phyloP scores from a whole-genome alignment of 2,329 filamentous ascomycete species.

The Calonectria pteridis region DNA sequence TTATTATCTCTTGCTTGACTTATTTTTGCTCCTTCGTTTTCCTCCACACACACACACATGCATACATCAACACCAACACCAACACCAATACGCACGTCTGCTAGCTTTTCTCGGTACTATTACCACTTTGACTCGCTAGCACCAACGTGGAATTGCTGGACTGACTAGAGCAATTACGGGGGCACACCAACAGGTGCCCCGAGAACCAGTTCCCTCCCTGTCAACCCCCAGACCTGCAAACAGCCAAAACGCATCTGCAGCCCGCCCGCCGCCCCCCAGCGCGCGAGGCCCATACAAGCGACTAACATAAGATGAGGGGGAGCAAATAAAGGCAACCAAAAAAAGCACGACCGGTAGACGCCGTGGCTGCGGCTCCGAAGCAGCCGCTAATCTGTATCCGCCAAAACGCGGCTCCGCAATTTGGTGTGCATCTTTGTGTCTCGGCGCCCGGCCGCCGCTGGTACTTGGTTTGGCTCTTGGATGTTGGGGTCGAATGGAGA shows the following conservation, averaged over 20 bases:
- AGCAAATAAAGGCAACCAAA: neutral
- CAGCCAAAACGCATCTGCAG: neutral
- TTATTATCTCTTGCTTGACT: neutral
- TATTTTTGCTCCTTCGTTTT: neutral
- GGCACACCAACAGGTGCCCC: slow-evolving; percentile 7
- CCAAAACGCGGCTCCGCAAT: slow-evolving; percentile 45
- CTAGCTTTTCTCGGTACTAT: slow-evolving; percentile 3
- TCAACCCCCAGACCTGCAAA: neutral
- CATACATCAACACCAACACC: neutral
- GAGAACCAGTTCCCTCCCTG: neutral
- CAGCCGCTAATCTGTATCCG: slow-evolving; percentile 31
- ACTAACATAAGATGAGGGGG: slow-evolving; percentile 18
- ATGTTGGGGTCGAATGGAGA: neutral
- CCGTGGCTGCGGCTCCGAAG: slow-evolving; percentile 42
- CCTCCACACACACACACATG: neutral
- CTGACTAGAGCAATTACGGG: slow-evolving; percentile 12
- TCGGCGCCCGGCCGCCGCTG: neutral
- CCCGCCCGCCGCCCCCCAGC: neutral
- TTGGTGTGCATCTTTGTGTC: slow-evolving; percentile 26
- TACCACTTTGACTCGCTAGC: slow-evolving; percentile 5
- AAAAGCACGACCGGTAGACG: slow-evolving; percentile 27
- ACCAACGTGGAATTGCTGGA: neutral
- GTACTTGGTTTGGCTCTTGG: slow-evolving; percentile 6
- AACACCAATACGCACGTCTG: neutral
- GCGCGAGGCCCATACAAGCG: neutral